phyloP scores from a whole-genome alignment of 257 asterid genomes.

The Nicotiana noctiflora region DNA sequence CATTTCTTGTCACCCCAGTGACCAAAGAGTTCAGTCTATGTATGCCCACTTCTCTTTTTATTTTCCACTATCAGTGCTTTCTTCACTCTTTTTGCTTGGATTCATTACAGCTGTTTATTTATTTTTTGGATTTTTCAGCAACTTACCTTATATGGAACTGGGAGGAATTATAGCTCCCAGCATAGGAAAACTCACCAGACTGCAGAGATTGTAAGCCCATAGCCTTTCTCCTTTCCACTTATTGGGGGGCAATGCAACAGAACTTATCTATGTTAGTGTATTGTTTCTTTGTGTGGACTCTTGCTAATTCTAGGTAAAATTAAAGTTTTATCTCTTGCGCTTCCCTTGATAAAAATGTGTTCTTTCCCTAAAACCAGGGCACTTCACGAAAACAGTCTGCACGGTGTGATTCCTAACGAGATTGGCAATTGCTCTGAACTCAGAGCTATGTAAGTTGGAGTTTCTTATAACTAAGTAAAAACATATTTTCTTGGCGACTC shows the following conservation, averaged over 20 bases:
- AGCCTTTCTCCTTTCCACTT: not conserved
- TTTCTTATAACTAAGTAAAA: not conserved
- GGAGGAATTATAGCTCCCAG: constrained; percentile 82
- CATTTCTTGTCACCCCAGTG: constrained; percentile 64
- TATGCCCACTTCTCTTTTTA: constrained; percentile 20
- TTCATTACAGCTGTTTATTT: not conserved
- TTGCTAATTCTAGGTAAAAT: not conserved
- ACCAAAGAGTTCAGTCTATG: constrained; percentile 79
- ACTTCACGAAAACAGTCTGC: constrained; percentile 90
- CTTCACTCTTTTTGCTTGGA: not conserved
- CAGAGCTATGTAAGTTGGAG: constrained; percentile 75
- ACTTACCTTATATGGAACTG: constrained; percentile 82
- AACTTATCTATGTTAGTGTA: not conserved
- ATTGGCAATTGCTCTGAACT: constrained; percentile 68
- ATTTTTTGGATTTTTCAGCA: constrained; percentile 34
- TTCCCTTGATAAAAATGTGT: not conserved
- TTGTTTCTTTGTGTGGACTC: not conserved
- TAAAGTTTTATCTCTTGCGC: not conserved
- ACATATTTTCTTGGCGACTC: not conserved
- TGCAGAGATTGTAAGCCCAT: constrained; percentile 75
- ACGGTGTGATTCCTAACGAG: constrained; percentile 74
- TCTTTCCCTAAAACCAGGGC: constrained; percentile 44
- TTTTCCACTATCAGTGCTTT: not conserved
- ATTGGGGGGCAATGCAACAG: not conserved
- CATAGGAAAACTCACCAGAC: constrained; percentile 61